Percentiles rank a stretch among this genome's conserved stretches.
phyloP scores from a whole-genome alignment of 345 rosid genomes.

The Citrus hindsii region DNA sequence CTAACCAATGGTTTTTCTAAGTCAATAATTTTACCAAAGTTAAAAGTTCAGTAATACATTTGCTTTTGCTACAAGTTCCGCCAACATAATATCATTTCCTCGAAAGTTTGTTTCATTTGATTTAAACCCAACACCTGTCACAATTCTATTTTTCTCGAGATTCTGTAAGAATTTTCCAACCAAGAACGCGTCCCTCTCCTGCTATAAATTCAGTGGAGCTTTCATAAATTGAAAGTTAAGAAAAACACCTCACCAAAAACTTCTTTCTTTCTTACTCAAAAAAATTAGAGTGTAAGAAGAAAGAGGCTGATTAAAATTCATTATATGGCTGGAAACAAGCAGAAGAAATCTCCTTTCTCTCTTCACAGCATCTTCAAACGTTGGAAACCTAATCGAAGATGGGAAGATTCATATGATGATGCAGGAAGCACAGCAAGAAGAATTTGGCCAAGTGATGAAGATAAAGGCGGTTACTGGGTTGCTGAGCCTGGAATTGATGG shows the following conservation, averaged over 20 bases:
- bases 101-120: not conserved
- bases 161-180: not conserved
- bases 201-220: not conserved
- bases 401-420: slow-evolving; percentile 17
- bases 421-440: slow-evolving; percentile 13
- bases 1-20: not conserved
- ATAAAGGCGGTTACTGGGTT: slow-evolving; percentile 27
- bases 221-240: not conserved
- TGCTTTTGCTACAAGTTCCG: not conserved
- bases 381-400: slow-evolving; percentile 22
- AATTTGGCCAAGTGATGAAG: slow-evolving; percentile 37
- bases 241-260: not conserved
- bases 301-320: too few species aligned
- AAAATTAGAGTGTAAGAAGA: too few species aligned
- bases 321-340: slow-evolving; percentile 34
- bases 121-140: slow-evolving; percentile 4
- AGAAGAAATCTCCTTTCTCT: slow-evolving; percentile 25
- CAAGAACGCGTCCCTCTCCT: not conserved
- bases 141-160: not conserved
- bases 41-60: too few species aligned
- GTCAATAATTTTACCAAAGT: not conserved
- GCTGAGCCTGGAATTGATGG: slow-evolving; percentile 45
- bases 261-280: not conserved
- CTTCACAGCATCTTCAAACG: slow-evolving; percentile 36
- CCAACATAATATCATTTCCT: not conserved